A percentile compares a stretch with the other conserved stretches of the same genome.
phyloP scores from a whole-genome alignment of 768 basidiomycete genomes.

The Gelatoporia subvermispora region DNA sequence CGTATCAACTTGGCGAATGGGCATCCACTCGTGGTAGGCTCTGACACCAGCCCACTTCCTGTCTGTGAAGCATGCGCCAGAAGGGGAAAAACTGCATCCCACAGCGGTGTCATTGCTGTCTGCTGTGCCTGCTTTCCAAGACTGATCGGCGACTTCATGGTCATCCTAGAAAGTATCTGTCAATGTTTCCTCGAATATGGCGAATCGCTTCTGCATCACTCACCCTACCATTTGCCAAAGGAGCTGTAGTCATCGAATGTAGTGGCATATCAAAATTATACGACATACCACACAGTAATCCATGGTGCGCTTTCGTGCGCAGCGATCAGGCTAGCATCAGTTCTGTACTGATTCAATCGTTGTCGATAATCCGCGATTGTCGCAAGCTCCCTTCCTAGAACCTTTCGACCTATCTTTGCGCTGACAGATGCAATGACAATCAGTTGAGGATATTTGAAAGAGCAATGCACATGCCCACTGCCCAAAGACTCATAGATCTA shows the following conservation, averaged over 20 bases:
- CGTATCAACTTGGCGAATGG: conserved; percentile 51
- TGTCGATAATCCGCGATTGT: conserved; percentile 53
- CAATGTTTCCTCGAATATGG: background rate
- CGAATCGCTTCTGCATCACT: background rate
- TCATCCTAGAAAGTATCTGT: conserved; percentile 35
- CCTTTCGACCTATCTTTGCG: conserved; percentile 43
- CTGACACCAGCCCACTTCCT: conserved; percentile 54
- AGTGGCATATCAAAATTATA: too few species aligned
- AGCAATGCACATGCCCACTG: conserved; percentile 15
- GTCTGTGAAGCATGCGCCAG: conserved; percentile 54
- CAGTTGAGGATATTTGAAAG: background rate
- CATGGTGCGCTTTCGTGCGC: conserved; percentile 49
- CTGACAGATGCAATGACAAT: conserved; percentile 17
- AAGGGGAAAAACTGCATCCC: conserved; percentile 47
- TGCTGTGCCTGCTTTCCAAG: conserved; percentile 53
- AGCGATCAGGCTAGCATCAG: conserved; percentile 41
- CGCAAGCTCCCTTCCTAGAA: conserved; percentile 49
- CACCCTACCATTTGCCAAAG: too few species aligned
- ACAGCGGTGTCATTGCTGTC: conserved; percentile 48
- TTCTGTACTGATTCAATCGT: conserved; percentile 47
- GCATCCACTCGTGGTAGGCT: conserved; percentile 61
- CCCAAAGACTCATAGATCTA: conserved; percentile 49
- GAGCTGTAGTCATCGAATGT: too few species aligned
- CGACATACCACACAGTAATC: conserved; percentile 52
- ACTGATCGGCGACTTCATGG: conserved; percentile 52